These are phyloP conservation scores for Epithele typhae DNA, from an alignment of 768 basidiomycete genomes.

Conservation along the genomic window DNA sequence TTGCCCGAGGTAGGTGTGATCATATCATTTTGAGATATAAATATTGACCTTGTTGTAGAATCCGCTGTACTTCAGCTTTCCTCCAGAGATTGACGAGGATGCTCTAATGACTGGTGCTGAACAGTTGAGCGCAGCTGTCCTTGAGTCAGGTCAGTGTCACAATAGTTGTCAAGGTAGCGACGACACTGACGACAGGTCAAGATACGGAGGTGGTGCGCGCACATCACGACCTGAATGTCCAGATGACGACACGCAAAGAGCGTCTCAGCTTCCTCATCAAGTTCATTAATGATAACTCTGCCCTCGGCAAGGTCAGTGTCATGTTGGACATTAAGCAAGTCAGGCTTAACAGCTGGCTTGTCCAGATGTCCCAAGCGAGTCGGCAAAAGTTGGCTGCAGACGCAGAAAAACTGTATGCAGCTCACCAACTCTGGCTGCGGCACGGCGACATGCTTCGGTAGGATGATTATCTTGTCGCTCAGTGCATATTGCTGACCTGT, in stretches of 20 bases:
- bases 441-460: conserved; percentile 68
- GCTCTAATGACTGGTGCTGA: conserved; percentile 78
- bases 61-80: conserved; percentile 76
- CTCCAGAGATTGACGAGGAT: conserved; percentile 74
- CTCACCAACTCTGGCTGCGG: conserved; percentile 74
- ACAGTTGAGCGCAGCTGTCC: conserved; percentile 63
- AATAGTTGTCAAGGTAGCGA: not conserved
- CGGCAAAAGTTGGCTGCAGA: conserved; percentile 74
- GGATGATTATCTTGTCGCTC: conserved; percentile 15
- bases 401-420: conserved; percentile 83
- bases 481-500: not conserved
- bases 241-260: conserved; percentile 70
- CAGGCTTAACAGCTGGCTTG: not conserved
- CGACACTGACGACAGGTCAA: conserved; percentile 20
- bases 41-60: conserved; percentile 39
- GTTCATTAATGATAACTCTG: conserved; percentile 85
- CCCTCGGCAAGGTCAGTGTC: conserved; percentile 61
- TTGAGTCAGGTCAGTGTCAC: conserved; percentile 59
- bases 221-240: conserved; percentile 77
- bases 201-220: conserved; percentile 64
- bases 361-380: conserved; percentile 80
- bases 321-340: not conserved
- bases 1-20: conserved; percentile 48
- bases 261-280: conserved; percentile 80
- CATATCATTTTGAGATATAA: not conserved